Evolutionary conservation across 345 rosid species (phyloP).

Genomic region (Anastatica hierochuntica): DNA sequence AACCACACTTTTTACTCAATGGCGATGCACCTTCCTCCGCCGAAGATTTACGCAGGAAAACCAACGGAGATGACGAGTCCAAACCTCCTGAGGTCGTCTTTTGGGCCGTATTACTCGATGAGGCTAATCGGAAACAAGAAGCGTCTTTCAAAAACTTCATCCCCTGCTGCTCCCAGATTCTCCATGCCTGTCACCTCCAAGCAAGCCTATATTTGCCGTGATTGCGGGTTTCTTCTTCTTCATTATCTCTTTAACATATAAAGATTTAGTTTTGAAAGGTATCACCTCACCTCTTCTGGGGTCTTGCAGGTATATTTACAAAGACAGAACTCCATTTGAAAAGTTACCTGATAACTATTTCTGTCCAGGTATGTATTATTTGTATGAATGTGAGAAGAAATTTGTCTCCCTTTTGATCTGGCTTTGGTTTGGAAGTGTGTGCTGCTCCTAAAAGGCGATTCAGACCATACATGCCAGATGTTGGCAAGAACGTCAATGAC

Average conservation of each 20-base stretch:
- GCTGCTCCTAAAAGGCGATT: constrained; percentile 95
- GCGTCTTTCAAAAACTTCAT: constrained; percentile 10
- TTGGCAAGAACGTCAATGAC: constrained; percentile 51
- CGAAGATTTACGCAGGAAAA: constrained; percentile 9
- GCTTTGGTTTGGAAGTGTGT: constrained; percentile 52
- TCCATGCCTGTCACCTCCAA: constrained; percentile 81
- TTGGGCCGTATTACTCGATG: constrained; percentile 39
- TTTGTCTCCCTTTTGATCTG: neutral
- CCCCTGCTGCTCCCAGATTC: constrained; percentile 38
- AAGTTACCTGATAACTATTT: constrained; percentile 64
- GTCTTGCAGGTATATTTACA: constrained; percentile 82
- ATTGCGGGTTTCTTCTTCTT: constrained; percentile 57
- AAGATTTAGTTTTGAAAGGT: neutral
- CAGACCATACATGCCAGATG: constrained; percentile 52
- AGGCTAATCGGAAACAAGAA: constrained; percentile 22
- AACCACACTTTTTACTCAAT: constrained; percentile 16
- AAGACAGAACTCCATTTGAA: constrained; percentile 81
- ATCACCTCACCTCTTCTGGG: neutral
- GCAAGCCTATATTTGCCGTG: constrained; percentile 85
- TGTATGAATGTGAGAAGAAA: neutral
- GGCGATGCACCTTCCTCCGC: constrained; percentile 31
- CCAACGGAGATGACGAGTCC: too few relatives aligned
- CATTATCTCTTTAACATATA: neutral
- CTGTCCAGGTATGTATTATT: constrained; percentile 51
- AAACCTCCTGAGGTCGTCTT: constrained; percentile 46